phyloP scores from a whole-genome alignment of 768 basidiomycete species.

The Suillus occidentalis region DNA sequence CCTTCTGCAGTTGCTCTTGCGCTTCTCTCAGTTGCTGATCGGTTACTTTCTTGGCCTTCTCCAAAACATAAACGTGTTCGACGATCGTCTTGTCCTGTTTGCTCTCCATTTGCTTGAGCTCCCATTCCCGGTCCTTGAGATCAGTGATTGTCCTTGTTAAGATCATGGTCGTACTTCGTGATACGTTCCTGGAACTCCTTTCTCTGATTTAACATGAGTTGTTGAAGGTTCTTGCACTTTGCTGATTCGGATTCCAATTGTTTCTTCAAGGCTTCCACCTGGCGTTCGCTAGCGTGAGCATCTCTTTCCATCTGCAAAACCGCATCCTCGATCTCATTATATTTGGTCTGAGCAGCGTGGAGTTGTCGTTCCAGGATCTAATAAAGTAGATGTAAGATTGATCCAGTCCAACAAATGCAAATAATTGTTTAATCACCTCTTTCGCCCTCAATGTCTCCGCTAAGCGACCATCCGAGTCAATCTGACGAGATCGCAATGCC shows the following conservation, averaged over 20 bases:
- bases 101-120: slow-evolving; percentile 81
- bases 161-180: slow-evolving; percentile 72
- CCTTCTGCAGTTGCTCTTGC: slow-evolving; percentile 72
- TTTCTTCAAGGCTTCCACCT: slow-evolving; percentile 67
- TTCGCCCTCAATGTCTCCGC: slow-evolving; percentile 61
- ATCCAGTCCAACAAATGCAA: not conserved
- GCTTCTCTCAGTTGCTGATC: slow-evolving; percentile 88
- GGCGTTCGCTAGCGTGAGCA: slow-evolving; percentile 68
- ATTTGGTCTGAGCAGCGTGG: slow-evolving; percentile 67
- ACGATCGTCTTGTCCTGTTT: slow-evolving; percentile 98
- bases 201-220: slow-evolving; percentile 58
- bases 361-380: slow-evolving; percentile 81
- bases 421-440: slow-evolving; percentile 54
- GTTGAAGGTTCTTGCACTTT: slow-evolving; percentile 77
- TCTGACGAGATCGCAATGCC: slow-evolving; percentile 63
- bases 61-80: slow-evolving; percentile 94
- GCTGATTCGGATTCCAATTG: slow-evolving; percentile 74
- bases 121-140: slow-evolving; percentile 79
- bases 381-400: not conserved
- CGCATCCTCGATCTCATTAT: slow-evolving; percentile 85
- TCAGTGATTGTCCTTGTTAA: slow-evolving; percentile 81
- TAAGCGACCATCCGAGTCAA: slow-evolving; percentile 64
- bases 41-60: slow-evolving; percentile 93
- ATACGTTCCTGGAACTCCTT: slow-evolving; percentile 74
- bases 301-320: slow-evolving; percentile 84